phyloP scores from a whole-genome alignment of 305 asterid genomes.

The Rubia balearica region DNA sequence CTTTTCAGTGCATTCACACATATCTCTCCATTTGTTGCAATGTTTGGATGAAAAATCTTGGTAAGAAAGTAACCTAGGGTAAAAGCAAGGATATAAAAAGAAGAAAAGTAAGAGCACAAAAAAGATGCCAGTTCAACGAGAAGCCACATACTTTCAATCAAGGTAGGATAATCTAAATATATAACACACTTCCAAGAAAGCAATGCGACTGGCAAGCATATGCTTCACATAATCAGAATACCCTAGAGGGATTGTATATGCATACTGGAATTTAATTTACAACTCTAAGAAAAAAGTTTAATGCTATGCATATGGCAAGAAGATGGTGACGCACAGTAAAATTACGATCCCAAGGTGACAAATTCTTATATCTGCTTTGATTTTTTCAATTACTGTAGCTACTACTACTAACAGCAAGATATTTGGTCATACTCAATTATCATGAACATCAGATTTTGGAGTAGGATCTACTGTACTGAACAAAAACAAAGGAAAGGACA shows the following conservation, averaged over 20 bases:
- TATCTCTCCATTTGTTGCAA: slow-evolving; percentile 77
- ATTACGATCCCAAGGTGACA: neutral
- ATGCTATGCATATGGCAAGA: neutral
- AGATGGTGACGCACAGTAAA: neutral
- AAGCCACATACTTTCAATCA: neutral
- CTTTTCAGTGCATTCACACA: slow-evolving; percentile 94
- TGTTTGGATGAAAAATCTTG: slow-evolving; percentile 92
- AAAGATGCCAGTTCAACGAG: neutral
- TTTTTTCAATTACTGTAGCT: neutral
- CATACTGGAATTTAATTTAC: too few species aligned
- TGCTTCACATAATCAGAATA: neutral
- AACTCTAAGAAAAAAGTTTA: neutral
- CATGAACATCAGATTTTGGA: neutral
- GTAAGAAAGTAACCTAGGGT: slow-evolving; percentile 79
- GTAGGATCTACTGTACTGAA: too few species aligned
- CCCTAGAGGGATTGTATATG: too few species aligned
- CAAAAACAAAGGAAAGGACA: neutral
- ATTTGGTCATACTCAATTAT: neutral
- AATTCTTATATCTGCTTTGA: neutral
- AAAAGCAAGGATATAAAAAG: slow-evolving; percentile 4
- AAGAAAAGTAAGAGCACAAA: neutral
- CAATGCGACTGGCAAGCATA: neutral
- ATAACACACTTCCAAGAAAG: neutral
- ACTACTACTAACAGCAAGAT: neutral
- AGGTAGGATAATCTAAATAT: neutral